These are phyloP conservation scores for Eragrostis tef DNA, from an alignment of 202 grass and related monocot genomes.

Conservation along the genomic window DNA sequence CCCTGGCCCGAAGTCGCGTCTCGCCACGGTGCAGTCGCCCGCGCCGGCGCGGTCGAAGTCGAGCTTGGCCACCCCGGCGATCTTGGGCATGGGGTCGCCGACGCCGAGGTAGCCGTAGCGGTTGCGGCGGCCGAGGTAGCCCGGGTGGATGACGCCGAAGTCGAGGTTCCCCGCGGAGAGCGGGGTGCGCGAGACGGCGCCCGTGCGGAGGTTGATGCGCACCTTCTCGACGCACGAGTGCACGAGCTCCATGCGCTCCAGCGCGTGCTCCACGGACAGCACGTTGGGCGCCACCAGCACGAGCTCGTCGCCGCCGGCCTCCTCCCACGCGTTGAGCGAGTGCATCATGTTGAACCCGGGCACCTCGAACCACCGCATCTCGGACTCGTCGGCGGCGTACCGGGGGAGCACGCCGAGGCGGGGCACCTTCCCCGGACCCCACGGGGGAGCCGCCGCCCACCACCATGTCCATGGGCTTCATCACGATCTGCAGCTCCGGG, in stretches of 20 bases:
- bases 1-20: slow-evolving; percentile 60
- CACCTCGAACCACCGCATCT: slow-evolving; percentile 87
- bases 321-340: slow-evolving; percentile 88
- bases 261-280: slow-evolving; percentile 77
- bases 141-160: slow-evolving; percentile 72
- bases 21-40: slow-evolving; percentile 70
- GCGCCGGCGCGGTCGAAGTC: slow-evolving; percentile 59
- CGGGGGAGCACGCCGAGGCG: slow-evolving; percentile 73
- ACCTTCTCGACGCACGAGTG: slow-evolving; percentile 77
- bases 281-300: slow-evolving; percentile 83
- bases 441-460: slow-evolving; percentile 61
- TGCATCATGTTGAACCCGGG: slow-evolving; percentile 85
- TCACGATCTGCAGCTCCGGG: slow-evolving; percentile 80
- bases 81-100: slow-evolving; percentile 78
- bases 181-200: slow-evolving; percentile 64
- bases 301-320: slow-evolving; percentile 57
- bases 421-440: slow-evolving; percentile 66
- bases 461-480: slow-evolving; percentile 95
- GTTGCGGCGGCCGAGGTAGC: slow-evolving; percentile 61
- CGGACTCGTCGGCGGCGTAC: slow-evolving; percentile 70
- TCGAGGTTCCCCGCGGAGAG: slow-evolving; percentile 75
- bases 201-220: slow-evolving; percentile 73
- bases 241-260: slow-evolving; percentile 70
- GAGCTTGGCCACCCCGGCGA: slow-evolving; percentile 67
- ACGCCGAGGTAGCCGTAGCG: slow-evolving; percentile 69